A percentile compares a stretch with the other conserved stretches of the same genome.
Conservation (phyloP, 2,329 filamentous ascomycete species). For the Talaromyces marneffei region DNA sequence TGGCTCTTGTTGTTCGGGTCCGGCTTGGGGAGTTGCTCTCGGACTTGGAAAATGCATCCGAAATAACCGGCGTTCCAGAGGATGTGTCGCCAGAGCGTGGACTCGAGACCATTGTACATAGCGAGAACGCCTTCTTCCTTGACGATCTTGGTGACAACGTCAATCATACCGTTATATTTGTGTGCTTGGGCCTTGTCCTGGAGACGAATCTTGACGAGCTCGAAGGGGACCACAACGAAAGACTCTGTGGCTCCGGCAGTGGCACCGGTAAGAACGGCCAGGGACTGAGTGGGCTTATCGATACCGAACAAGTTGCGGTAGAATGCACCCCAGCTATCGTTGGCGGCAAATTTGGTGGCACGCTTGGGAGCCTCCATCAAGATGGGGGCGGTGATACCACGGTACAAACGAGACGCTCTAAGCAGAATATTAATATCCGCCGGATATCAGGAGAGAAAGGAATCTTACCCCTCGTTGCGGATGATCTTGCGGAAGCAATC, state of each 20-base stretch:
- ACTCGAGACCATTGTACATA: conserved; percentile 94
- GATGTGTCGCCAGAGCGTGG: conserved; percentile 91
- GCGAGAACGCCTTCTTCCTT: conserved; percentile 76
- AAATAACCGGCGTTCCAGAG: conserved; percentile 96
- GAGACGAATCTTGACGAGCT: conserved; percentile 95
- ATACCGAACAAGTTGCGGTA: conserved; percentile 83
- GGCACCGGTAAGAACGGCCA: conserved; percentile 89
- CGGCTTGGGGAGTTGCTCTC: conserved; percentile 73
- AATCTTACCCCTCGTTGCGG: conserved; percentile 77
- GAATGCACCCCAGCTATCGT: conserved; percentile 95
- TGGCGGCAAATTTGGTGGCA: conserved; percentile 97
- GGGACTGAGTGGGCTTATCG: conserved; percentile 80
- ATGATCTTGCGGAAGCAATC: conserved; percentile 98
- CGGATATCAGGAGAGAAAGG: background rate
- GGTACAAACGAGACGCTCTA: conserved; percentile 84
- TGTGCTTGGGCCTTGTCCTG: conserved; percentile 91
- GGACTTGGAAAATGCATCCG: conserved; percentile 96
- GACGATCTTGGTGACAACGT: conserved; percentile 62
- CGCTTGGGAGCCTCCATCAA: conserved; percentile 96
- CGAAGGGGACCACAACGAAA: conserved; percentile 96
- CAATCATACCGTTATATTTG: conserved; percentile 54
- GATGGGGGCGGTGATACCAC: conserved; percentile 91
- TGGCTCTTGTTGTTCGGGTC: conserved; percentile 63
- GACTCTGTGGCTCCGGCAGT: conserved; percentile 92
- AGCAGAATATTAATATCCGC: background rate